These are phyloP conservation scores for Exidia glandulosa DNA, from an alignment of 768 basidiomycete species.

Conservation along the genomic window DNA sequence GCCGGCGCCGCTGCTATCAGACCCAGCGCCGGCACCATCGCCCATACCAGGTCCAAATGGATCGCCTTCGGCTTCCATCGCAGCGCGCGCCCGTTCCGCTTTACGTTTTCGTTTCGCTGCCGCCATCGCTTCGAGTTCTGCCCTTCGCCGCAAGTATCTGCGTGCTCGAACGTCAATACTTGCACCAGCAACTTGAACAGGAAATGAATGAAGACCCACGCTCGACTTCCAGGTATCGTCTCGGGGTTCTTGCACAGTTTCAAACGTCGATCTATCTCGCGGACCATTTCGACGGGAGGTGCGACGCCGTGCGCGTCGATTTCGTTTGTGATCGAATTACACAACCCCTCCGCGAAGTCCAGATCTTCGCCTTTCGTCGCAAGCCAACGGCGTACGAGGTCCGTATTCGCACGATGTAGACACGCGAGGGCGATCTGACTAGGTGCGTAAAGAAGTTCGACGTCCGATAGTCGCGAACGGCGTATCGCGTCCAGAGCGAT, in stretches of 20 bases:
- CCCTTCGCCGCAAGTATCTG: neutral
- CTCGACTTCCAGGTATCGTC: slow-evolving; percentile 83
- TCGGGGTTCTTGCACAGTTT: slow-evolving; percentile 91
- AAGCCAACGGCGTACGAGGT: slow-evolving; percentile 52
- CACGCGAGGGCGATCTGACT: slow-evolving; percentile 87
- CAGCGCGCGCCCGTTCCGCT: neutral
- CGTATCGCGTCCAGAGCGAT: slow-evolving; percentile 55
- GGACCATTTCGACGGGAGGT: slow-evolving; percentile 74
- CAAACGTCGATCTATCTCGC: slow-evolving; percentile 79
- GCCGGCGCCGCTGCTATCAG: no score
- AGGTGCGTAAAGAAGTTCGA: slow-evolving; percentile 83
- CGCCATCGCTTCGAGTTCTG: neutral
- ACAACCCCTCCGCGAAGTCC: neutral
- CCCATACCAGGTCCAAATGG: neutral
- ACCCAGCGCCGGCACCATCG: no score
- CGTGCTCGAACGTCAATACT: neutral
- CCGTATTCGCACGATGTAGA: slow-evolving; percentile 54
- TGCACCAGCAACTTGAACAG: neutral
- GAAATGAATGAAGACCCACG: slow-evolving; percentile 39
- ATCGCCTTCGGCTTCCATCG: neutral
- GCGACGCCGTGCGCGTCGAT: slow-evolving; percentile 49
- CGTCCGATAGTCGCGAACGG: slow-evolving; percentile 79
- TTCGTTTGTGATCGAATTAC: slow-evolving; percentile 17
- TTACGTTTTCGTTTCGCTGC: neutral
- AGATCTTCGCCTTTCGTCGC: slow-evolving; percentile 24